phyloP scores from a whole-genome alignment of 345 rosid species.

The Eucalyptus cloeziana region DNA sequence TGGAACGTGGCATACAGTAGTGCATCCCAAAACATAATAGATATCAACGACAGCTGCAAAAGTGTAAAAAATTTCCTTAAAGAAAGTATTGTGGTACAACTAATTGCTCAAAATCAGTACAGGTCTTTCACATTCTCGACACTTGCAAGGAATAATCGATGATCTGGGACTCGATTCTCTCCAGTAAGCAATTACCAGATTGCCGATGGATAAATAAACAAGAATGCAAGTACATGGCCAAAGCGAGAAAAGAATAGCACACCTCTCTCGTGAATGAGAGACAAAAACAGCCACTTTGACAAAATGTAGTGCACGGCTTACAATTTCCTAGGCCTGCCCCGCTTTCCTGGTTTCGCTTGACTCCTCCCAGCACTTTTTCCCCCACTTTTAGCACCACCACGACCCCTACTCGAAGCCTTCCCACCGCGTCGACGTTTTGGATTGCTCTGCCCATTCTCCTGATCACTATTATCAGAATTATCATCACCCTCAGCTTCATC shows the following conservation, averaged over 20 bases:
- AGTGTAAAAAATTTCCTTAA: background rate
- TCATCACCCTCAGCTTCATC: constrained; percentile 30
- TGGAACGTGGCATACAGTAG: background rate
- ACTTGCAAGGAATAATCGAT: background rate
- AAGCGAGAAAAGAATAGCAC: background rate
- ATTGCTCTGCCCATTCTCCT: constrained; percentile 30
- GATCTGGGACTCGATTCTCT: background rate
- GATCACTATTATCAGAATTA: constrained; percentile 37
- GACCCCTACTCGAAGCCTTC: constrained; percentile 27
- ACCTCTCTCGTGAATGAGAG: background rate
- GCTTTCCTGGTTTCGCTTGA: constrained; percentile 35
- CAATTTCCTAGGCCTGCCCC: constrained; percentile 75
- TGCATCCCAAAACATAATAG: background rate
- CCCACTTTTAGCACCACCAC: constrained; percentile 25
- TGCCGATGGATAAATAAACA: background rate
- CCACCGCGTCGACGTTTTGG: constrained; percentile 36
- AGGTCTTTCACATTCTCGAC: background rate
- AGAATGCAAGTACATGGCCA: background rate
- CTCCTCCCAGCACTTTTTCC: constrained; percentile 17
- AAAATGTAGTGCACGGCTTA: background rate
- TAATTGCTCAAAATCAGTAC: background rate
- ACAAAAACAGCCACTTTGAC: background rate
- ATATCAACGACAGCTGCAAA: background rate
- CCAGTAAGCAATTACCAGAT: background rate
- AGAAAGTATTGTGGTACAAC: background rate